Evolutionary conservation across 148 eudicot genomes (phyloP).

Genomic region (Rhododendron ferrugineum): DNA sequence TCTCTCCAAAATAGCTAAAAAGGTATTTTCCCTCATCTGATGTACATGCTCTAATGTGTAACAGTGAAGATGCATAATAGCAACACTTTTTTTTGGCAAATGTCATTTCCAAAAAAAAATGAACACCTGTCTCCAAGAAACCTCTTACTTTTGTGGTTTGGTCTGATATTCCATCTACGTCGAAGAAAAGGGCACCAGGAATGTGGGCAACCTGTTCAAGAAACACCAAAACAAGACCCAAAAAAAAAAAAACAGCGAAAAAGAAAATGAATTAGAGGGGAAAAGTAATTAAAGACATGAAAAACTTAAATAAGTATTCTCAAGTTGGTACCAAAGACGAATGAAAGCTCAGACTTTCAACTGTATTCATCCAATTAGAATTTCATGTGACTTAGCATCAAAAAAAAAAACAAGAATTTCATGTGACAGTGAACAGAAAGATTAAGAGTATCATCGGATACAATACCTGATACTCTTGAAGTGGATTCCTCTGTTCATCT

Average conservation of each 20-base stretch:
- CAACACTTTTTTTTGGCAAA: background rate
- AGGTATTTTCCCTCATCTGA: too few relatives aligned
- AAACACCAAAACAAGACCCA: background rate
- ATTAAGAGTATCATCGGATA: background rate
- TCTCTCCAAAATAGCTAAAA: too few relatives aligned
- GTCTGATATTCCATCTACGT: slow-evolving; percentile 84
- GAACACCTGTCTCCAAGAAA: slow-evolving; percentile 4
- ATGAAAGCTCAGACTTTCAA: background rate
- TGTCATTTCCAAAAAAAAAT: background rate
- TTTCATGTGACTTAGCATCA: background rate
- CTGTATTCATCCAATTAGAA: background rate
- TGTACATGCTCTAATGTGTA: too few relatives aligned
- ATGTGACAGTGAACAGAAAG: background rate
- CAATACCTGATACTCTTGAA: slow-evolving; percentile 89
- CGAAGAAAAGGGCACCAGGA: slow-evolving; percentile 97
- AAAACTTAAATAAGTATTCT: background rate
- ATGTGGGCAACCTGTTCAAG: slow-evolving; percentile 82
- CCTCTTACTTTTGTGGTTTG: slow-evolving; percentile 72
- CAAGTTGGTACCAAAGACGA: background rate
- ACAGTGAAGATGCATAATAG: background rate
- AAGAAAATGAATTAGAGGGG: too few relatives aligned
- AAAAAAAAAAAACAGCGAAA: background rate
- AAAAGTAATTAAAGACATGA: background rate
- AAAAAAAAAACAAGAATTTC: background rate
- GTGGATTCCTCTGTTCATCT: slow-evolving; percentile 85